Percentiles rank a stretch among this genome's conserved stretches.
Evolutionary conservation across 192 early-diverging fungal species (phyloP).

Genomic region (Paraglomus brasilianum): DNA sequence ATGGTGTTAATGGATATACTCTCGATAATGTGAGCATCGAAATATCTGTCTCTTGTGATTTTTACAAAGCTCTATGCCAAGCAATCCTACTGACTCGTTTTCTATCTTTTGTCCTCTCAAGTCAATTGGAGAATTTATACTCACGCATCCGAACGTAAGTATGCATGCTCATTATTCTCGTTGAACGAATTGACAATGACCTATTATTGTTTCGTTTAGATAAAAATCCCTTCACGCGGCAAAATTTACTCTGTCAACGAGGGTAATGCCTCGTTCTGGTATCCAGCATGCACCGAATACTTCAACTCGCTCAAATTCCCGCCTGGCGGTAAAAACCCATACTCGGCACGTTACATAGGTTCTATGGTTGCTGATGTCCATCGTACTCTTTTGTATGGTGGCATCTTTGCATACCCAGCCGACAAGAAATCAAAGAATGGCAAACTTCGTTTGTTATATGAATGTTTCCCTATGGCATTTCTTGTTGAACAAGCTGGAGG

Average conservation of each 20-base stretch:
- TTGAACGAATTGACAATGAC: too few relatives aligned
- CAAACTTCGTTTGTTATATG: conserved; percentile 96
- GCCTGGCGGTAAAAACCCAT: conserved; percentile 73
- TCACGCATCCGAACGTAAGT: conserved; percentile 90
- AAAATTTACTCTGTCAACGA: conserved; percentile 99
- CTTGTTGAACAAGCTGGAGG: conserved; percentile 96
- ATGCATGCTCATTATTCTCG: background rate
- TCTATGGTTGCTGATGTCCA: conserved; percentile 99
- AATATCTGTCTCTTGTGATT: background rate
- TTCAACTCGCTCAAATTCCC: conserved; percentile 89
- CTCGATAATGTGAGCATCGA: conserved; percentile 72
- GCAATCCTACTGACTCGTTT: background rate
- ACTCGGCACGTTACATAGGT: conserved; percentile 94
- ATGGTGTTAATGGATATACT: conserved; percentile 93
- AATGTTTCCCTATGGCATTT: conserved; percentile 98
- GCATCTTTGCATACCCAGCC: conserved; percentile 87
- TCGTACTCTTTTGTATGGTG: conserved; percentile 89
- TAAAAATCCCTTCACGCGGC: conserved; percentile 68
- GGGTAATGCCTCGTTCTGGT: conserved; percentile 91
- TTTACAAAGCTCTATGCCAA: background rate
- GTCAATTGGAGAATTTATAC: conserved; percentile 93
- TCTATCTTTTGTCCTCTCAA: background rate
- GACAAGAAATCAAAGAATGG: conserved; percentile 76
- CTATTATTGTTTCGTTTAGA: conserved; percentile 40
- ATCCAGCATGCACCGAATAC: conserved; percentile 83